A percentile compares a stretch with the other conserved stretches of the same genome.
Evolutionary conservation across 805 yeast species (phyloP).

Genomic region (Tetrapisispora taiwanensis): DNA sequence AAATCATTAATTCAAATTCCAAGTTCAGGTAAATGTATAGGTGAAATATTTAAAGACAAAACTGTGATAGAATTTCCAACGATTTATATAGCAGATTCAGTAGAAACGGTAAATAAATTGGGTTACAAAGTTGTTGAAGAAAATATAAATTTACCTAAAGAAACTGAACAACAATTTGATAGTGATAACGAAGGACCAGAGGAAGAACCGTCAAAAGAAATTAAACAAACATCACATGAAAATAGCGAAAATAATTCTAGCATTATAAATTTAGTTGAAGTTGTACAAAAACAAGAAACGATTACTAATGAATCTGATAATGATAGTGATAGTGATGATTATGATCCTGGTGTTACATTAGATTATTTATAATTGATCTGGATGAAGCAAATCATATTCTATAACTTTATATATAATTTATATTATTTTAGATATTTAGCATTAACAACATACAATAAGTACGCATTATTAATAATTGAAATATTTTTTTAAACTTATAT

Average conservation of each 20-base stretch:
- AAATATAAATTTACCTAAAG: background rate
- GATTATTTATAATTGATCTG: constrained; percentile 19
- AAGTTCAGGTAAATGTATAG: constrained; percentile 29
- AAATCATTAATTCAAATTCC: constrained; percentile 34
- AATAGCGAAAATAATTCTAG: background rate
- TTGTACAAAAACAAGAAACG: too few relatives aligned
- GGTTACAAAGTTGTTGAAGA: background rate
- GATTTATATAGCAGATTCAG: constrained; percentile 34
- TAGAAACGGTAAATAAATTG: background rate
- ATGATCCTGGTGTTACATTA: constrained; percentile 20
- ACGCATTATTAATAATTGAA: too few relatives aligned
- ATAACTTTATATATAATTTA: too few relatives aligned
- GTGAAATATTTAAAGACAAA: constrained; percentile 42
- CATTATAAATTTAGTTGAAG: too few relatives aligned
- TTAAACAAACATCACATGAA: background rate
- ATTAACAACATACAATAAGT: background rate
- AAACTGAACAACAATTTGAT: background rate
- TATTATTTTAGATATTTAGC: background rate
- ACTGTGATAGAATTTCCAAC: constrained; percentile 75
- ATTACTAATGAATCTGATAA: background rate
- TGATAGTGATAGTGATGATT: constrained; percentile 17
- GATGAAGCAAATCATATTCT: too few relatives aligned
- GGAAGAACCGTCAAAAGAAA: constrained; percentile 3
- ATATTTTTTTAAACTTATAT: too few relatives aligned
- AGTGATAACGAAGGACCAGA: constrained; percentile 9